These are phyloP conservation scores for Roridomyces roridus DNA, from an alignment of 768 basidiomycete genomes.

Conservation along the genomic window DNA sequence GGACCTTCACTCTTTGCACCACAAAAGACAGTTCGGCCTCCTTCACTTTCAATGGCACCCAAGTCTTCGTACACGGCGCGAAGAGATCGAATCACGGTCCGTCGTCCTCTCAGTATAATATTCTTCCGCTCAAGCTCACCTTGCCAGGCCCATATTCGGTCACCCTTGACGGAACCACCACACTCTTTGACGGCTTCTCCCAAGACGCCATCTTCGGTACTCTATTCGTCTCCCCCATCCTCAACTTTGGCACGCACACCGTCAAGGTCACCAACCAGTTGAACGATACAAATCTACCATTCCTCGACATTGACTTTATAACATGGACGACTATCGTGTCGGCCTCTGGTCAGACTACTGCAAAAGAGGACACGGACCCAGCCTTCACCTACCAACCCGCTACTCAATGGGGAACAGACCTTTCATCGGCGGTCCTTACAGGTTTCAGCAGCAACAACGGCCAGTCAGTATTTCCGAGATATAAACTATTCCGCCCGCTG, in stretches of 20 bases:
- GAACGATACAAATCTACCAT: constrained; percentile 7
- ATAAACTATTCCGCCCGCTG: no score
- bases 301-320: constrained; percentile 43
- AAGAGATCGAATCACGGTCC: constrained; percentile 42
- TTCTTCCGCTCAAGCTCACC: not conserved
- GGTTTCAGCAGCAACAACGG: constrained; percentile 22
- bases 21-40: constrained; percentile 31
- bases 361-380: constrained; percentile 11
- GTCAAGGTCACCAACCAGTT: constrained; percentile 29
- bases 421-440: not conserved
- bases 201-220: constrained; percentile 29
- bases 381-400: constrained; percentile 8
- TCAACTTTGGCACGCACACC: constrained; percentile 32
- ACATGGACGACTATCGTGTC: constrained; percentile 11
- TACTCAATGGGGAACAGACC: constrained; percentile 17
- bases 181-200: constrained; percentile 27
- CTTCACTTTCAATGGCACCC: constrained; percentile 42
- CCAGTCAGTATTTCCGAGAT: constrained; percentile 8
- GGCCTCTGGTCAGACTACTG: not conserved
- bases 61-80: constrained; percentile 43
- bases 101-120: not conserved
- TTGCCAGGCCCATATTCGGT: constrained; percentile 29
- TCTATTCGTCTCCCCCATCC: constrained; percentile 34
- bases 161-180: constrained; percentile 31
- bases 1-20: constrained; percentile 41